Base-by-base conservation (phyloP, 2,329 filamentous ascomycete species). In the Colletotrichum zoysiae region DNA sequence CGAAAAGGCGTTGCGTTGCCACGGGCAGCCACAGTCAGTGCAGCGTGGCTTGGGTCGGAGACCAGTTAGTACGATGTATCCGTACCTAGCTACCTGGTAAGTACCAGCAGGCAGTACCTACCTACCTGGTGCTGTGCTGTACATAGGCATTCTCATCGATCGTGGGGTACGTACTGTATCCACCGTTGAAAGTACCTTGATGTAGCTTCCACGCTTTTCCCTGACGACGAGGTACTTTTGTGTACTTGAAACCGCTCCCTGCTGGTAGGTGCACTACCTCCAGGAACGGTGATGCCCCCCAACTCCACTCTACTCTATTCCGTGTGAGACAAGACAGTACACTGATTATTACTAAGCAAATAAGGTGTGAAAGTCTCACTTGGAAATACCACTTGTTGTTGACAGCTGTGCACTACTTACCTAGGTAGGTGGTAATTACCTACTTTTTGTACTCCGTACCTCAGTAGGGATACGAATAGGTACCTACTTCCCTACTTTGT, bases 1-100 rank as follows among this genome's bases (percentile, higher is more conserved):
- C 35, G 30, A 50, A 50, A 69, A 59, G 40, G 44, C 30, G 65
- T 69, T 71, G 69, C 30, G 65, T 72, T 72, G 70, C 60, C 65
- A 67, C 30, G 65, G 60, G 70, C 55, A 72, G 70, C 70, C 70
- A 72, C 70, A 30, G 30, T 30, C 30, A 30, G 30, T 30, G 4
- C 4, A 69, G 3, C 65, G 70, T 72, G 70, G 70, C 70, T 70
- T 60, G 14, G 55, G 35, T 20, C 40, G 6, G 33, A 26, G 50
- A 26, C 40, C 62, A 63, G 35, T 46, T 16, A 20, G 18, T 44
- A 5, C 48, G 9, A n/a, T n/a, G n/a, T n/a, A n/a, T n/a, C n/a
- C n/a, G n/a, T n/a, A n/a, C n/a, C n/a, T n/a, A n/a, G n/a, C n/a
- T 51, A 26, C 26, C 26, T 26, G 26, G 26, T 26, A 26, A 26